phyloP scores from a whole-genome alignment of 2,329 filamentous ascomycete species.

The Ophiostoma sp. region DNA sequence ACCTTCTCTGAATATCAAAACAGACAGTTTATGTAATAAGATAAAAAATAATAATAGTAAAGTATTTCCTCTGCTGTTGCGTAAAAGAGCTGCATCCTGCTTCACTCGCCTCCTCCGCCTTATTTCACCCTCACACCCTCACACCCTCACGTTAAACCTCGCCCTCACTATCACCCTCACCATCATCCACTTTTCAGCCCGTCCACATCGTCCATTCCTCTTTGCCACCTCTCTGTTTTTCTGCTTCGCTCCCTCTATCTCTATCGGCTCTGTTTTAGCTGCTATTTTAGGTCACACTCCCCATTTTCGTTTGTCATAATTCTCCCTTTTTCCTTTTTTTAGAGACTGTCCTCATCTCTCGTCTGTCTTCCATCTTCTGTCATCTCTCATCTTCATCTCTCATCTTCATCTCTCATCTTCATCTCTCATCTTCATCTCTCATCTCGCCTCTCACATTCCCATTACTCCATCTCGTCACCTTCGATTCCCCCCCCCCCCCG shows the following conservation, averaged over 20 bases:
- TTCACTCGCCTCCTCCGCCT: not conserved
- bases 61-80: not conserved
- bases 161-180: not conserved
- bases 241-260: conserved; percentile 5
- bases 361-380: not conserved
- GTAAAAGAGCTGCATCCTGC: too few relatives aligned
- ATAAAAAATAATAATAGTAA: not conserved
- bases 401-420: too few relatives aligned
- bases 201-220: not conserved
- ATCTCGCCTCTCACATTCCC: not conserved
- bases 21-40: not conserved
- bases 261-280: conserved; percentile 3
- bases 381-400: not conserved
- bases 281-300: conserved; percentile 9
- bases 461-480: not conserved
- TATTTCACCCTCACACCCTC: not conserved
- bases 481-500: not conserved
- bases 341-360: conserved; percentile 4
- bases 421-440: not conserved
- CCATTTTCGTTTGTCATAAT: conserved; percentile 9
- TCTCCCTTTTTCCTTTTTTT: not conserved
- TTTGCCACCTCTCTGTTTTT: not conserved
- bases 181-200: not conserved
- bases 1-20: not conserved
- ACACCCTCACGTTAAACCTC: not conserved